Evolutionary conservation across 345 rosid species (phyloP).

Genomic region (Lenwebbia sp.): DNA sequence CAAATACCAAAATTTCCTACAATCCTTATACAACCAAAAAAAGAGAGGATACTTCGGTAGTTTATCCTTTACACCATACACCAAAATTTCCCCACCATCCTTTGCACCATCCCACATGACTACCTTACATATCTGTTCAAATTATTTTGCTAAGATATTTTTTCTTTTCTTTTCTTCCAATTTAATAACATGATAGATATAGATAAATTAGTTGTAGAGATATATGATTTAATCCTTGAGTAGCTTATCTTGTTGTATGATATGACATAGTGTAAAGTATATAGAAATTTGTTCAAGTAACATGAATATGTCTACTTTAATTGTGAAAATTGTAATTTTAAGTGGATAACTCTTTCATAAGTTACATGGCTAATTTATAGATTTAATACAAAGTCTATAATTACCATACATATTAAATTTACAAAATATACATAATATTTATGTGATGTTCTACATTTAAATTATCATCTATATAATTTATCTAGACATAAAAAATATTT

Average conservation of each 20-base stretch:
- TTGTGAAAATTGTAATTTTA: too few relatives aligned
- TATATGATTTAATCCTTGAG: not conserved
- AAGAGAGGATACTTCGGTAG: not conserved
- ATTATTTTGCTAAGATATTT: not conserved
- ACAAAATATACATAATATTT: accelerated
- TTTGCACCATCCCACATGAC: too few relatives aligned
- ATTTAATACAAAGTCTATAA: not conserved
- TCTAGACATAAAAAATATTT: too few relatives aligned
- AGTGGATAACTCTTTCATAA: not conserved
- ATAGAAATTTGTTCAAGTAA: not conserved
- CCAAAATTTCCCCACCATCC: too few relatives aligned
- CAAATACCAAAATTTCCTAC: not conserved
- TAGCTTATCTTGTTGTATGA: not conserved
- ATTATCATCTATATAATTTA: not conserved
- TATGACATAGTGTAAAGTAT: not conserved
- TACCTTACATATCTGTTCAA: not conserved
- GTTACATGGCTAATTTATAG: not conserved
- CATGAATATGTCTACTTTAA: not conserved
- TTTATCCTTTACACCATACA: too few relatives aligned
- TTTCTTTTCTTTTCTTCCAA: not conserved
- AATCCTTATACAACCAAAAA: too few relatives aligned
- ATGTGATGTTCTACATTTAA: too few relatives aligned
- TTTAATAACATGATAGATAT: not conserved
- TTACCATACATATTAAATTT: not conserved
- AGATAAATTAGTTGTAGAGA: not conserved